A percentile compares a stretch with the other conserved stretches of the same genome.
phyloP scores from a whole-genome alignment of 441 rosid species.

The Croton setiger region DNA sequence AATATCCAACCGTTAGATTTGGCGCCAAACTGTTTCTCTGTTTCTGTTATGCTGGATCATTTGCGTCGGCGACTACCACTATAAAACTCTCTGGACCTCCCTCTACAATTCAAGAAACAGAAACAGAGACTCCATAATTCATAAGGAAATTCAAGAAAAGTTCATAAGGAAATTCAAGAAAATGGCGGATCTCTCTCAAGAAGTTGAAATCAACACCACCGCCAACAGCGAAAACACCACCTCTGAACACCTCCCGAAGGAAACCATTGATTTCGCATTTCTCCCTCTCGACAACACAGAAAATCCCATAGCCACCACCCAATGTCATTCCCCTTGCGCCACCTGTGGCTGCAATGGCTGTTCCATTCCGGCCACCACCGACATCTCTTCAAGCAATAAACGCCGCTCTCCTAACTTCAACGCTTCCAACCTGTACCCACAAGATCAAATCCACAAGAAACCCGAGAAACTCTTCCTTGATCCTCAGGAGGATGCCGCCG shows the following conservation, averaged over 20 bases:
- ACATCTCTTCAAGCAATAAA: slow-evolving; percentile 14
- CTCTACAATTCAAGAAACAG: too few relatives aligned
- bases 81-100: too few relatives aligned
- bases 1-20: too few relatives aligned
- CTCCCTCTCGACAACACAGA: slow-evolving; percentile 18
- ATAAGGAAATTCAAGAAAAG: too few relatives aligned
- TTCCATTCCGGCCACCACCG: not conserved
- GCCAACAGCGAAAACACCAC: not conserved
- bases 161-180: too few relatives aligned
- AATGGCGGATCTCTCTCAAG: slow-evolving; percentile 16
- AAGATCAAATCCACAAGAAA: slow-evolving; percentile 24
- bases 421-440: not conserved
- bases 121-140: too few relatives aligned
- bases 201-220: not conserved
- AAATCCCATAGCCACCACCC: not conserved
- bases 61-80: too few relatives aligned
- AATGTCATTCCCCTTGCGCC: slow-evolving; percentile 1
- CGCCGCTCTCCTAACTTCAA: slow-evolving; percentile 24
- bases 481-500: not conserved
- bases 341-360: slow-evolving; percentile 24
- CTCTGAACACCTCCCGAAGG: slow-evolving; percentile 3
- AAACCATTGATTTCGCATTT: slow-evolving; percentile 15
- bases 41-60: too few relatives aligned
- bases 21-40: too few relatives aligned
- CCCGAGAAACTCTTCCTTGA: slow-evolving; percentile 22